Evolutionary conservation across 805 yeast genomes (phyloP).

Genomic region (Teunomyces aglyptinius): DNA sequence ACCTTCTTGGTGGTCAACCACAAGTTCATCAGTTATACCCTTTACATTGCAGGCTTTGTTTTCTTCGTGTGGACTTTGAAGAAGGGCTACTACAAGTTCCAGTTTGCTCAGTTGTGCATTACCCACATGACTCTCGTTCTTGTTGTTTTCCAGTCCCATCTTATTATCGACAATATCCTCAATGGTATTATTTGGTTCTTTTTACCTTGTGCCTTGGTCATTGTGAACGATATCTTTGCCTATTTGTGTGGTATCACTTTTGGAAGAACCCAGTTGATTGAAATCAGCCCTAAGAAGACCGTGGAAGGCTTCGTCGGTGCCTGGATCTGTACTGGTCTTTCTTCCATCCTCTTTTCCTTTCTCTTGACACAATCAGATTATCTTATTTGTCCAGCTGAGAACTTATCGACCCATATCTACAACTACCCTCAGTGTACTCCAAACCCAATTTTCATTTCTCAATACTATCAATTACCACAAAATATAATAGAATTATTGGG

Average conservation of each 20-base stretch:
- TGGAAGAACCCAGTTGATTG: constrained; percentile 88
- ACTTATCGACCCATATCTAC: constrained; percentile 60
- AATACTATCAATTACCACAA: constrained; percentile 71
- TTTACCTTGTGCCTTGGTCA: constrained; percentile 87
- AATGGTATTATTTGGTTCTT: constrained; percentile 94
- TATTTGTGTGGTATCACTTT: constrained; percentile 96
- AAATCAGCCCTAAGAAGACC: constrained; percentile 94
- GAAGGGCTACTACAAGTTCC: constrained; percentile 86
- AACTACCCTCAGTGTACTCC: constrained; percentile 70
- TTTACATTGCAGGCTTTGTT: constrained; percentile 85
- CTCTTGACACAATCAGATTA: constrained; percentile 64
- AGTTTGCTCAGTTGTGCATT: constrained; percentile 88
- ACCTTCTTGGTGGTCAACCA: constrained; percentile 72
- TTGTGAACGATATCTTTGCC: constrained; percentile 94
- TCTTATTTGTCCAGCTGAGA: constrained; percentile 83
- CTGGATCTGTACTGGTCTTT: constrained; percentile 86
- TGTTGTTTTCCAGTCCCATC: constrained; percentile 92
- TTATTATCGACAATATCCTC: constrained; percentile 83
- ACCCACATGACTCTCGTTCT: constrained; percentile 91
- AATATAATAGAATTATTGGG: constrained; percentile 49
- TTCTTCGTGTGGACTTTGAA: constrained; percentile 86
- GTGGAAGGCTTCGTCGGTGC: constrained; percentile 98
- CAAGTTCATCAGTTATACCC: constrained; percentile 75
- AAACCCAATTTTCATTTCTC: constrained; percentile 86
- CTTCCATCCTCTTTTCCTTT: constrained; percentile 66